A percentile compares a stretch with the other conserved stretches of the same genome.
Conservation (phyloP, 768 basidiomycete species). For the Mycena alexandri region DNA sequence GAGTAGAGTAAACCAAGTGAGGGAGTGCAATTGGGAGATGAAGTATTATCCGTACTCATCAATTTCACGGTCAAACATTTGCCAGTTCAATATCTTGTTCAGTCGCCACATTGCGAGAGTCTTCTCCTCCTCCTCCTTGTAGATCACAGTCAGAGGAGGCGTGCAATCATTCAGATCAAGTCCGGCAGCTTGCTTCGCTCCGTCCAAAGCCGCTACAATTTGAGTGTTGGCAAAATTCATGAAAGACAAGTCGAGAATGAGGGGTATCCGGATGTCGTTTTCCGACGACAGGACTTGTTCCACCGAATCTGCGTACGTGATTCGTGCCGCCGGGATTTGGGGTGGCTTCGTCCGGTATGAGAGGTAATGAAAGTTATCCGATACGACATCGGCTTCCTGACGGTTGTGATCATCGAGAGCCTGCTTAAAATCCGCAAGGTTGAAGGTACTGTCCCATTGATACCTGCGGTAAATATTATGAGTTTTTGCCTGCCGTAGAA, state of each 20-base stretch:
- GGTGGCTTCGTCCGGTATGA: neutral
- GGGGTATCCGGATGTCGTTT: constrained; percentile 22
- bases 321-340: constrained; percentile 9
- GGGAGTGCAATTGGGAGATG: neutral
- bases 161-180: neutral
- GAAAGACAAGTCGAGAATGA: neutral
- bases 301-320: constrained; percentile 30
- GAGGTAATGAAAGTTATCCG: neutral
- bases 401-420: constrained; percentile 27
- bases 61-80: constrained; percentile 35
- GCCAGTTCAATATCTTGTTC: constrained; percentile 18
- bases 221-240: constrained; percentile 11
- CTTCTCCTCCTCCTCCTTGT: neutral
- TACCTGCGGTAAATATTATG: constrained; percentile 15
- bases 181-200: neutral
- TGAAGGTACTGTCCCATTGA: constrained; percentile 35
- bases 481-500: neutral
- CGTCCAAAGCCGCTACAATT: neutral
- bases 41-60: constrained; percentile 8
- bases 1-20: neutral
- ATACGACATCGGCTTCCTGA: constrained; percentile 6
- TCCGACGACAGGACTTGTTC: constrained; percentile 19
- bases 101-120: neutral
- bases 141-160: neutral
- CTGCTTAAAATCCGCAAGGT: constrained; percentile 18